A percentile compares a stretch with the other conserved stretches of the same genome.
phyloP scores from a whole-genome alignment of 768 basidiomycete genomes.

The Phlegmacium glaucopus region DNA sequence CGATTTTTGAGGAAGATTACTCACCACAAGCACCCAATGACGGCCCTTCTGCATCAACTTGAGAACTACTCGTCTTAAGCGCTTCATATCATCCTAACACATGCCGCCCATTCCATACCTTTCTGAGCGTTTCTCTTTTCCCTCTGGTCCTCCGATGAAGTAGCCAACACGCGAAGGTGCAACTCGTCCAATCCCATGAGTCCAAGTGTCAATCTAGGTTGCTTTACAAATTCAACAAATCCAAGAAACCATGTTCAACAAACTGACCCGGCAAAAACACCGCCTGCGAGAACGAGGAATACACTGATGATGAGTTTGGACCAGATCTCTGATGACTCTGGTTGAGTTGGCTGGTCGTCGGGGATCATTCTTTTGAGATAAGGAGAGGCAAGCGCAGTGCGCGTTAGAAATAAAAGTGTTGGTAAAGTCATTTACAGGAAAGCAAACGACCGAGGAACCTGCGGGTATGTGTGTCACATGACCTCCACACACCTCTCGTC shows the following conservation, averaged over 20 bases:
- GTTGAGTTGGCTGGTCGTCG: neutral
- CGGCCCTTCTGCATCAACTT: constrained; percentile 59
- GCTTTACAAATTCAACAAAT: neutral
- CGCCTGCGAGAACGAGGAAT: constrained; percentile 75
- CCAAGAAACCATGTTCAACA: neutral
- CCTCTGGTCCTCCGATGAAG: constrained; percentile 67
- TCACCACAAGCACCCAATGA: constrained; percentile 93
- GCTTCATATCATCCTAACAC: too few species aligned
- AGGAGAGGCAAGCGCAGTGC: constrained; percentile 12
- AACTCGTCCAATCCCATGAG: constrained; percentile 96
- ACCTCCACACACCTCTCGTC: too few species aligned
- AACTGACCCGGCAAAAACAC: constrained; percentile 85
- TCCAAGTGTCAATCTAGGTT: constrained; percentile 75
- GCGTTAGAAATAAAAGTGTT: constrained; percentile 7
- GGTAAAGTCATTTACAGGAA: constrained; percentile 2
- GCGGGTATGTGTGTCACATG: too few species aligned
- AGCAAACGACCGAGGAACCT: too few species aligned
- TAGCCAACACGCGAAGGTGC: constrained; percentile 80
- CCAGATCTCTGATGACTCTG: constrained; percentile 57
- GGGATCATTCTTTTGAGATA: constrained; percentile 4
- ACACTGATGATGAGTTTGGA: constrained; percentile 66
- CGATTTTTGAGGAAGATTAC: constrained; percentile 10
- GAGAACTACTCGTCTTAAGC: constrained; percentile 2
- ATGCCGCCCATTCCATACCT: constrained; percentile 36
- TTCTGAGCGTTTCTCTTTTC: constrained; percentile 71